Evolutionary conservation across 768 basidiomycete genomes (phyloP).

Genomic region (Naganishia friedmannii): DNA sequence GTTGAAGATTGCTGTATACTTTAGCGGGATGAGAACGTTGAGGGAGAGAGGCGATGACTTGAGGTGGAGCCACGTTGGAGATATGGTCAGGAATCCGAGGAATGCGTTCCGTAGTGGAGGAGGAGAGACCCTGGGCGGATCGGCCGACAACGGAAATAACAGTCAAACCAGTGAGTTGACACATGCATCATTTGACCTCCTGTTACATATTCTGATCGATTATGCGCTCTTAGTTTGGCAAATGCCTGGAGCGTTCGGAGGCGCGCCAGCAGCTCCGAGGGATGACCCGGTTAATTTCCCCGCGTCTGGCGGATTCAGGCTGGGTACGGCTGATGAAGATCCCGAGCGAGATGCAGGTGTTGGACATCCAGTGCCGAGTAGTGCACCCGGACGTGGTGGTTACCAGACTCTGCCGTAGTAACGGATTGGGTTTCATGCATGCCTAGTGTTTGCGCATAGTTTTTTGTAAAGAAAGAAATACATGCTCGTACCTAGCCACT

Average conservation of each 20-base stretch:
- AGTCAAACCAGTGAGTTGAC: constrained; percentile 1
- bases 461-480: neutral
- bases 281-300: neutral
- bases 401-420: constrained; percentile 15
- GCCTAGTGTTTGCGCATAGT: too few relatives aligned
- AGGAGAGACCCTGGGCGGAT: neutral
- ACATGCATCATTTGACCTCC: neutral
- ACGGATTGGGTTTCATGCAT: neutral
- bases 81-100: constrained; percentile 20
- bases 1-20: constrained; percentile 28
- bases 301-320: constrained; percentile 13
- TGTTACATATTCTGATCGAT: neutral
- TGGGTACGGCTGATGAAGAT: constrained; percentile 10
- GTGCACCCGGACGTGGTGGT: constrained; percentile 15
- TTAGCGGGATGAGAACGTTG: constrained; percentile 25
- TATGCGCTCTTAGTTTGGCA: constrained; percentile 5
- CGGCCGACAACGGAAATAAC: constrained; percentile 19
- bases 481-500: neutral
- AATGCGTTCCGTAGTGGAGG: constrained; percentile 12
- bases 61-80: constrained; percentile 9
- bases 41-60: constrained; percentile 27
- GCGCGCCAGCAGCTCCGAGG: neutral
- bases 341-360: constrained; percentile 18
- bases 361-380: constrained; percentile 7
- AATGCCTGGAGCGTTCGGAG: constrained; percentile 19